Conservation (phyloP, 179 eudicot species). For the Monotropa hypopitys region DNA sequence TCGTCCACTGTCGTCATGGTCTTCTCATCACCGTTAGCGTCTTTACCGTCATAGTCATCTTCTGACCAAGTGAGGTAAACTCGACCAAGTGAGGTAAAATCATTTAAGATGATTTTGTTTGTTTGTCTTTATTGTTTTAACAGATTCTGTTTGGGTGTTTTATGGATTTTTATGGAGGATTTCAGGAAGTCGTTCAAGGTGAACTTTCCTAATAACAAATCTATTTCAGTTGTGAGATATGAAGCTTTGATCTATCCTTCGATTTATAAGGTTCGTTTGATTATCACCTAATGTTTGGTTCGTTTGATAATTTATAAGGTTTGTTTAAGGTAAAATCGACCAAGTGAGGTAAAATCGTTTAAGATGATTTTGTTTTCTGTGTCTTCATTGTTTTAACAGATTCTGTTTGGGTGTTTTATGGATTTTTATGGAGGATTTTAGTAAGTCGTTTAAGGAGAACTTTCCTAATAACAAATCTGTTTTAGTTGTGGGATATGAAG, state of each 20-base stretch:
- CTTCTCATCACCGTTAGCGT: too few relatives aligned
- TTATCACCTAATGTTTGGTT: constrained; percentile 2
- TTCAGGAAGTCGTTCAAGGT: constrained; percentile 20
- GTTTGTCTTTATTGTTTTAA: neutral
- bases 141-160: neutral
- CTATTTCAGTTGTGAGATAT: constrained; percentile 15
- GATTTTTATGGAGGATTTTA: constrained; percentile 19
- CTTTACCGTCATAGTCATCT: too few relatives aligned
- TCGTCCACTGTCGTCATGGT: too few relatives aligned
- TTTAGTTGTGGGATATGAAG: constrained; percentile 10
- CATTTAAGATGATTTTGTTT: too few relatives aligned
- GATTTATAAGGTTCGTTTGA: neutral
- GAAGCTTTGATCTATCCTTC: neutral
- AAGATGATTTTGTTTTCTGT: neutral
- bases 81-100: too few relatives aligned
- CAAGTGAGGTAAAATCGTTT: too few relatives aligned
- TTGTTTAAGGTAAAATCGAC: too few relatives aligned
- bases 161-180: constrained; percentile 15
- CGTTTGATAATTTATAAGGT: too few relatives aligned
- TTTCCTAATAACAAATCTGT: constrained; percentile 23
- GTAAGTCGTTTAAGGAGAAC: constrained; percentile 20
- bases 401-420: neutral
- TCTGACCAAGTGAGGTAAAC: too few relatives aligned
- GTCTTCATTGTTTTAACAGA: neutral
- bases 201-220: constrained; percentile 25